Evolutionary conservation across 352 stramenopile species (phyloP).

Genomic region (Pythium volutum): DNA sequence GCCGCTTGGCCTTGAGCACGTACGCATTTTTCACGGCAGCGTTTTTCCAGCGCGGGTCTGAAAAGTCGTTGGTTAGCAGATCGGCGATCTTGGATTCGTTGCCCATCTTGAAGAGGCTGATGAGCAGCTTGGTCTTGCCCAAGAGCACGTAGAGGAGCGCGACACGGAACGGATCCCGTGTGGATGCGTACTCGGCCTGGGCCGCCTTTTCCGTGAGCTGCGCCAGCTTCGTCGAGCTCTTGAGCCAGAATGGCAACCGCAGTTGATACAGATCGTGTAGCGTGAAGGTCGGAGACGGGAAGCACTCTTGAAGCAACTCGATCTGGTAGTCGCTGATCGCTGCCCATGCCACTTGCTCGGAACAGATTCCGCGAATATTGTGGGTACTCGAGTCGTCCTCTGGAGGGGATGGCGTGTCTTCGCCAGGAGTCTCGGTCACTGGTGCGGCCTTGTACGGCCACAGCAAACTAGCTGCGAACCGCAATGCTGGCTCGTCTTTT

Average conservation of each 20-base stretch:
- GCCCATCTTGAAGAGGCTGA: constrained; percentile 81
- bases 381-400: neutral
- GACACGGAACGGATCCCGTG: constrained; percentile 78
- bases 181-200: constrained; percentile 70
- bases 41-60: constrained; percentile 78
- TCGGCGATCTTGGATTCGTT: constrained; percentile 79
- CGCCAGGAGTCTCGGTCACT: neutral
- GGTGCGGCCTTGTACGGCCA: constrained; percentile 41
- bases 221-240: constrained; percentile 46
- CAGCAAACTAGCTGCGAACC: constrained; percentile 66
- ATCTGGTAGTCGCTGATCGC: constrained; percentile 61
- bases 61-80: constrained; percentile 81
- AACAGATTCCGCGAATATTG: constrained; percentile 45
- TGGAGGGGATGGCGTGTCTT: neutral
- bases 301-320: constrained; percentile 74
- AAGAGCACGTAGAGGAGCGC: constrained; percentile 86
- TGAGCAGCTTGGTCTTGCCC: constrained; percentile 78
- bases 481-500: constrained; percentile 73
- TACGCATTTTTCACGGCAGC: constrained; percentile 90
- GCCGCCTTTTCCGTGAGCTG: constrained; percentile 71
- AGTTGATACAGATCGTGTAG: constrained; percentile 66
- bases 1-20: constrained; percentile 84
- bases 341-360: constrained; percentile 75
- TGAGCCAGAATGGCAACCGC: constrained; percentile 77
- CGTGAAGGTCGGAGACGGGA: constrained; percentile 42